phyloP scores from a whole-genome alignment of 148 eudicot species.

The Limonium bicolor region DNA sequence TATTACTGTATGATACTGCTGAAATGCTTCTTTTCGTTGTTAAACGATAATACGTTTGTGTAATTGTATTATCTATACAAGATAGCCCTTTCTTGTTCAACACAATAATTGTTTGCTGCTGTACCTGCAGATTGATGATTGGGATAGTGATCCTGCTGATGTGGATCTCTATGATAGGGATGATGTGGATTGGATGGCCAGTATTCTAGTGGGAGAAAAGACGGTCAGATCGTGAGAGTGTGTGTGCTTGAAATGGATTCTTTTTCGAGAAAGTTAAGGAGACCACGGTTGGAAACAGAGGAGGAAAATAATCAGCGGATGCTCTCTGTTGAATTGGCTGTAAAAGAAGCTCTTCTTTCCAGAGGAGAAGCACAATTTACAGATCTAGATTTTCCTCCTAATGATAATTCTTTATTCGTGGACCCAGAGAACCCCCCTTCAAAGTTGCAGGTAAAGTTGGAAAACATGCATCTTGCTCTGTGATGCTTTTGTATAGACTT shows the following conservation, averaged over 20 bases:
- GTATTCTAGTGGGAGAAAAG: conserved; percentile 93
- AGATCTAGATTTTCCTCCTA: conserved; percentile 94
- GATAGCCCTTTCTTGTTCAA: too few species aligned
- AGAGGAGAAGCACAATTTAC: conserved; percentile 86
- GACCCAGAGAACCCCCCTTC: conserved; percentile 68
- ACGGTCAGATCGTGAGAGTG: conserved; percentile 72
- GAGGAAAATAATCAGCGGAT: conserved; percentile 86
- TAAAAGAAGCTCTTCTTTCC: conserved; percentile 83
- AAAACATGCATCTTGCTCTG: background rate
- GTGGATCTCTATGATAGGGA: conserved; percentile 98
- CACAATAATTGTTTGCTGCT: too few species aligned
- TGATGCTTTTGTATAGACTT: conserved; percentile 1
- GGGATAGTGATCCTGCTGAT: conserved; percentile 99
- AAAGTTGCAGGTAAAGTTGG: conserved; percentile 57
- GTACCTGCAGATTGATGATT: conserved; percentile 80
- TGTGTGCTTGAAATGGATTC: conserved; percentile 79
- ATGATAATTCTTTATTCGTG: conserved; percentile 64
- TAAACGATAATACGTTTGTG: too few species aligned
- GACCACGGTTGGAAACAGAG: conserved; percentile 73
- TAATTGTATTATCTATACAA: too few species aligned
- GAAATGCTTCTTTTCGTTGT: too few species aligned
- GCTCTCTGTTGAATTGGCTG: conserved; percentile 96
- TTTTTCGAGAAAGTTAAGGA: conserved; percentile 67
- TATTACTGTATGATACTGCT: background rate
- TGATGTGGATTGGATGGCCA: conserved; percentile 99